phyloP scores from a whole-genome alignment of 202 grass and related monocot genomes.

The Panicum hallii region DNA sequence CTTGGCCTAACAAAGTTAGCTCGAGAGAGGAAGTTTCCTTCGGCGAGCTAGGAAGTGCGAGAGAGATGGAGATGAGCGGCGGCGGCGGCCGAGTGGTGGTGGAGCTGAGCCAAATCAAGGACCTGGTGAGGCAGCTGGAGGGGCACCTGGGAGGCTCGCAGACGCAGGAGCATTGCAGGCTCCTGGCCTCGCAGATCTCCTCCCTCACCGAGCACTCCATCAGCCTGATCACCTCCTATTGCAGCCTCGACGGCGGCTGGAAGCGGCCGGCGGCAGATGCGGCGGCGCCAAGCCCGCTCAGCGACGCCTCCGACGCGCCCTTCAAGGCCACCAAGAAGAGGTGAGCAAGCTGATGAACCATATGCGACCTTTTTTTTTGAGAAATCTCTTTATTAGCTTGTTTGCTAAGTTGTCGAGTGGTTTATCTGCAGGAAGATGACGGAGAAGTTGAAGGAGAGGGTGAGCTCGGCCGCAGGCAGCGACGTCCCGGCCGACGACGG shows the following conservation, averaged over 20 bases:
- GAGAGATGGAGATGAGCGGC: constrained; percentile 42
- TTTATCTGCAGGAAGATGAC: constrained; percentile 47
- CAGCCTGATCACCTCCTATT: constrained; percentile 46
- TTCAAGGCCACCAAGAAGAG: constrained; percentile 52
- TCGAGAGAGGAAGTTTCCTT: too few relatives aligned
- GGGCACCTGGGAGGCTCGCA: constrained; percentile 26
- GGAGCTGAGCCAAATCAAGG: constrained; percentile 60
- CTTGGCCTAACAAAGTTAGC: too few relatives aligned
- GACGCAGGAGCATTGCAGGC: constrained; percentile 45
- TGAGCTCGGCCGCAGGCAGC: constrained; percentile 32
- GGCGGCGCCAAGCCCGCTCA: constrained; percentile 40
- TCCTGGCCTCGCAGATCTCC: constrained; percentile 49
- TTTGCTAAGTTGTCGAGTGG: neutral
- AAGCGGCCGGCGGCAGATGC: constrained; percentile 37
- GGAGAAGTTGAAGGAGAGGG: constrained; percentile 41
- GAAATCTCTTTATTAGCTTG: neutral
- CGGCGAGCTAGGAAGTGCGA: too few relatives aligned
- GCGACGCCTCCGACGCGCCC: constrained; percentile 50
- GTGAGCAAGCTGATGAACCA: neutral
- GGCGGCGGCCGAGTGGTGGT: constrained; percentile 44
- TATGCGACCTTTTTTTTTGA: neutral
- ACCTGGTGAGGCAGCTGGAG: constrained; percentile 62
- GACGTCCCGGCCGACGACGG: constrained; percentile 61
- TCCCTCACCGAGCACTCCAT: constrained; percentile 54
- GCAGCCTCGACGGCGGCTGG: neutral